A percentile compares a stretch with the other conserved stretches of the same genome.
These are phyloP conservation scores for Yamagishiella unicocca DNA, from an alignment of 139 green algal species.

Conservation along the genomic window DNA sequence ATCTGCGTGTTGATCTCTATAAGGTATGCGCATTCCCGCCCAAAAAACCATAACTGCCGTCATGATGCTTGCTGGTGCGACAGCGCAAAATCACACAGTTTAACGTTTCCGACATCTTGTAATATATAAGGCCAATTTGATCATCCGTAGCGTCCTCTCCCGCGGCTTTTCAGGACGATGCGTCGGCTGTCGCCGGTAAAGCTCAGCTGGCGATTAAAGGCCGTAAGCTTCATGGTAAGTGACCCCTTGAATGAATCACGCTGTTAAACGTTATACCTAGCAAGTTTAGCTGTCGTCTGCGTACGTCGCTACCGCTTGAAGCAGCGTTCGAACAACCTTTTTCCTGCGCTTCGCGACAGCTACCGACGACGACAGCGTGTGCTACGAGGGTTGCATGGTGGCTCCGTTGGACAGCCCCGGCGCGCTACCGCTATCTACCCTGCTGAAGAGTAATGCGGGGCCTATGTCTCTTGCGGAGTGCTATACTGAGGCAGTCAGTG, in stretches of 20 bases:
- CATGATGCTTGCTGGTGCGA: no score
- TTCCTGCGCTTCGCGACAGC: neutral
- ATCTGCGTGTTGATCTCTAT: neutral
- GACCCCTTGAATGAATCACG: no score
- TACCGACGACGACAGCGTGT: neutral
- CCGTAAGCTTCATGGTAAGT: neutral
- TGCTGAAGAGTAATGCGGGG: neutral
- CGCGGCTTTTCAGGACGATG: neutral
- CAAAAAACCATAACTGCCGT: no score
- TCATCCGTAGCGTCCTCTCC: neutral
- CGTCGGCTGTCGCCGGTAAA: neutral
- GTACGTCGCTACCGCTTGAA: no score
- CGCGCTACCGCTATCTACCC: neutral
- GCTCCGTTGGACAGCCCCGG: neutral
- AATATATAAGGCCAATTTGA: no score
- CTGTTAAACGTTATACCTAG: no score
- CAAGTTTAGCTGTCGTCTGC: no score
- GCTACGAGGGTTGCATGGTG: conserved; percentile 30
- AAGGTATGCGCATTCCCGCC: conserved; percentile 4
- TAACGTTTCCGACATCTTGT: no score
- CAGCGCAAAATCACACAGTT: no score
- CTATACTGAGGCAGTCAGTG: neutral
- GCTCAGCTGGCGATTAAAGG: neutral
- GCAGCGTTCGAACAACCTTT: neutral
- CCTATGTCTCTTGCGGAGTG: neutral